Evolutionary conservation across 1,284 basidiomycete species (phyloP), one percentile per base, ranked within the genome.

Genomic region (Fistulinella staudtii): DNA sequence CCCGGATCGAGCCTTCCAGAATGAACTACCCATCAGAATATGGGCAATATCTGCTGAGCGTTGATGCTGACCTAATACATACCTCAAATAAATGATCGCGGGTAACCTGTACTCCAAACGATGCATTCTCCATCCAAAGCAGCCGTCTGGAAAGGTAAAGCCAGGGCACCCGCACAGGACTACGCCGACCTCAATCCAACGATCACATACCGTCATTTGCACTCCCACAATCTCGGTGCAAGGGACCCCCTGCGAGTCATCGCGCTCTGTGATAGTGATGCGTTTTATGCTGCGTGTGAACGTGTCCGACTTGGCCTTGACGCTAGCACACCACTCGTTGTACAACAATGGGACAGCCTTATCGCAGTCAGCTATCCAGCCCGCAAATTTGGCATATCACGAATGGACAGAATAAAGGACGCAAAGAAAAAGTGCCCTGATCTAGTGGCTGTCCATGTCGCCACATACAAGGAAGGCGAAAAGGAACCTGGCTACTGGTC

Each of bases 301-400:
- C 87, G 88, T 66, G 78, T 88, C 36, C 77, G 93, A 22, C 77
- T 96, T 0, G 82, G 79, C 0, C 69, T 93, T 10, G 84, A 89
- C 48, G 73, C 77, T 29, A 76, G 79, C 25, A 75, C 79, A 2
- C 93, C 95, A 1, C 74, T 98, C 11, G 91, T 94, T 8, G 94
- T 96, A 5, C 79, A 89, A 36, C 95, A 99, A 62, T 99, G 96
- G 96, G 80, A 90, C 36, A 69, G 76, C 17, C 61, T 89, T 43
- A 99, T 99, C 49, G 96, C 96, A 0, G 89, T 99, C 51, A 96
- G 94, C 66, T 99, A 99, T 63, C 87, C 93, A 3, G 95, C 96
- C 0, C 77, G 95, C 46, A 84, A 83, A 58, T 95, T 77, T 57
- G 94, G 87, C 3, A 94, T 99, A 58, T 90, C 89, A 17, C 72